These are phyloP conservation scores for Fusarium incarnatum DNA, from an alignment of 2,329 filamentous ascomycete genomes.

Conservation along the genomic window DNA sequence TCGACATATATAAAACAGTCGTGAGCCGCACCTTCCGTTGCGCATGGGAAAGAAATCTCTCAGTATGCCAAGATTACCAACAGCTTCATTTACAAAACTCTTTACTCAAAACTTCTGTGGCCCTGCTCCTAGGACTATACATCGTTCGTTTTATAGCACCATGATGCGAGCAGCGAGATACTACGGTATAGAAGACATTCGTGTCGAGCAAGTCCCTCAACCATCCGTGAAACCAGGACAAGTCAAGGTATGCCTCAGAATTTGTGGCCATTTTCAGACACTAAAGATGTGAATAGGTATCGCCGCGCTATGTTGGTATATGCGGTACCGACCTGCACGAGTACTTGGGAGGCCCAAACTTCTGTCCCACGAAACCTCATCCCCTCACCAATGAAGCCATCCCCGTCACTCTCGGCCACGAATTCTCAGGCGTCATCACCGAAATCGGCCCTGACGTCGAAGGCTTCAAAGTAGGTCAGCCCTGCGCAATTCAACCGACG, in stretches of 20 bases:
- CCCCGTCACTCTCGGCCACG: conserved; percentile 72
- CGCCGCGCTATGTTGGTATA: conserved; percentile 60
- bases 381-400: conserved; percentile 67
- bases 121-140: not conserved
- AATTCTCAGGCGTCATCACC: conserved; percentile 70
- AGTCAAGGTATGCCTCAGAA: conserved; percentile 50
- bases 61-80: conserved; percentile 9
- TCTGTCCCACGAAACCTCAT: conserved; percentile 64
- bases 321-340: conserved; percentile 56
- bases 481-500: conserved; percentile 70
- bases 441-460: conserved; percentile 66
- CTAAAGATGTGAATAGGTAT: conserved; percentile 25
- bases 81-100: not conserved
- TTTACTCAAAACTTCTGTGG: conserved; percentile 1
- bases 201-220: conserved; percentile 63
- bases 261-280: rapidly evolving
- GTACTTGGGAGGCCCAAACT: conserved; percentile 50
- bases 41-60: not conserved
- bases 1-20: conserved; percentile 26
- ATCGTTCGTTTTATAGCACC: conserved; percentile 22
- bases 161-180: conserved; percentile 70
- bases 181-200: conserved; percentile 66
- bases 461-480: conserved; percentile 63
- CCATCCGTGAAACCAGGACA: conserved; percentile 62
- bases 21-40: not conserved